These are phyloP conservation scores for Lichtheimia ornata DNA, from an alignment of 371 early-diverging fungal genomes.

Conservation along the genomic window DNA sequence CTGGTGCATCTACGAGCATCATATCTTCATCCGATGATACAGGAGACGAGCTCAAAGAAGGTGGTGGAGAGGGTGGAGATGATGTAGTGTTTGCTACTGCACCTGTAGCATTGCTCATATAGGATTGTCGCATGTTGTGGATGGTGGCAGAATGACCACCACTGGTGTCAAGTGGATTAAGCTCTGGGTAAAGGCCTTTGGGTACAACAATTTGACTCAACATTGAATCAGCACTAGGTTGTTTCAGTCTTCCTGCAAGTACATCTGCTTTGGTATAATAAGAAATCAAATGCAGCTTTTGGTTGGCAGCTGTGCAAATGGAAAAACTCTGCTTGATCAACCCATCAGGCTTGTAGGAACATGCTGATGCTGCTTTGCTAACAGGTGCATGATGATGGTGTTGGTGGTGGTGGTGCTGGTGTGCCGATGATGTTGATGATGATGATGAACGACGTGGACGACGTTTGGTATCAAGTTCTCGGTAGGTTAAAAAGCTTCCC, in stretches of 20 bases:
- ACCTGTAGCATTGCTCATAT: no score
- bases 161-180: conserved; percentile 47
- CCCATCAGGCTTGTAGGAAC: conserved; percentile 56
- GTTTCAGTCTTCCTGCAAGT: conserved; percentile 46
- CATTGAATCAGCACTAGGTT: conserved; percentile 52
- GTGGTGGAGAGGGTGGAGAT: conserved; percentile 11
- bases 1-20: conserved; percentile 3
- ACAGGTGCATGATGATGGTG: conserved; percentile 8
- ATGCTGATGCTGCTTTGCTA: conserved; percentile 38
- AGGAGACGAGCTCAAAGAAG: conserved; percentile 32
- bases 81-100: neutral
- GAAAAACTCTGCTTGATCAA: conserved; percentile 63
- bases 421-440: conserved; percentile 15
- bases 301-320: conserved; percentile 73
- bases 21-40: conserved; percentile 37
- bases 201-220: conserved; percentile 53
- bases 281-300: conserved; percentile 84
- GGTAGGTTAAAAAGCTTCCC: conserved; percentile 76
- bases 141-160: conserved; percentile 45
- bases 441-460: conserved; percentile 37
- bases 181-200: conserved; percentile 68
- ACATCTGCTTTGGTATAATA: conserved; percentile 83
- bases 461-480: conserved; percentile 66
- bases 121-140: conserved; percentile 28
- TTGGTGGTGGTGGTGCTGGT: neutral